phyloP scores from a whole-genome alignment of 495 filamentous ascomycete genomes.

The Aspergillus sparsus region DNA sequence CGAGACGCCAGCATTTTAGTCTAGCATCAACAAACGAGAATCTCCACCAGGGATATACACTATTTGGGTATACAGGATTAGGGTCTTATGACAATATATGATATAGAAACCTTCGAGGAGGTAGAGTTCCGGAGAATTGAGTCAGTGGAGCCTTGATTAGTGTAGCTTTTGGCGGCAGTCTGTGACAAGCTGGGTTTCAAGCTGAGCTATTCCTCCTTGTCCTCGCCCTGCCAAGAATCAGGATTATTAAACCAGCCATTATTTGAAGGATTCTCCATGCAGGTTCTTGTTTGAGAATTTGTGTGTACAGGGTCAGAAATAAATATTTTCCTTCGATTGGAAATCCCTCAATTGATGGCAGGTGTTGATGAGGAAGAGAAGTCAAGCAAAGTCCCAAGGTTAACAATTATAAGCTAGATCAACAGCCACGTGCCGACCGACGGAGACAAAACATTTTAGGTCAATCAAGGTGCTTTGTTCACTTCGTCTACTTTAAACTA shows the following conservation, averaged over 20 bases:
- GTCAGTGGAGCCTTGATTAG: slow-evolving; percentile 15
- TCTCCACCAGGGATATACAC: slow-evolving; percentile 23
- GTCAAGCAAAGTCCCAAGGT: neutral
- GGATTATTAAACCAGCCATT: slow-evolving; percentile 12
- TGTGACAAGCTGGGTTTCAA: slow-evolving; percentile 43
- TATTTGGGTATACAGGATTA: slow-evolving; percentile 18
- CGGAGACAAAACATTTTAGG: too few species aligned
- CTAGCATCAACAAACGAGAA: slow-evolving; percentile 6
- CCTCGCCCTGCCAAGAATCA: slow-evolving; percentile 27
- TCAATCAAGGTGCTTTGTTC: too few species aligned
- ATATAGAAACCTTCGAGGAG: slow-evolving; percentile 12
- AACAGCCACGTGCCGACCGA: too few species aligned
- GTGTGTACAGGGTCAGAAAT: neutral
- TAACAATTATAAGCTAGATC: neutral
- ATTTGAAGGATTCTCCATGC: too few species aligned
- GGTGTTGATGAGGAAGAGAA: neutral
- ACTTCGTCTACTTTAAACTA: too few species aligned
- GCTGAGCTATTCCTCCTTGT: slow-evolving; percentile 15
- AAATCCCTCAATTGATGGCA: neutral
- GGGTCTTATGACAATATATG: slow-evolving; percentile 7
- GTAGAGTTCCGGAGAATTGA: slow-evolving; percentile 7
- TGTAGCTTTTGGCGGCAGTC: slow-evolving; percentile 30
- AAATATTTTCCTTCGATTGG: neutral
- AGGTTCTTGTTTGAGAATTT: too few species aligned
- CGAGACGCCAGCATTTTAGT: slow-evolving; percentile 10